These are phyloP conservation scores for Ogataea hybrid DNA, from an alignment of 1,139 yeast genomes.

Conservation along the genomic window DNA sequence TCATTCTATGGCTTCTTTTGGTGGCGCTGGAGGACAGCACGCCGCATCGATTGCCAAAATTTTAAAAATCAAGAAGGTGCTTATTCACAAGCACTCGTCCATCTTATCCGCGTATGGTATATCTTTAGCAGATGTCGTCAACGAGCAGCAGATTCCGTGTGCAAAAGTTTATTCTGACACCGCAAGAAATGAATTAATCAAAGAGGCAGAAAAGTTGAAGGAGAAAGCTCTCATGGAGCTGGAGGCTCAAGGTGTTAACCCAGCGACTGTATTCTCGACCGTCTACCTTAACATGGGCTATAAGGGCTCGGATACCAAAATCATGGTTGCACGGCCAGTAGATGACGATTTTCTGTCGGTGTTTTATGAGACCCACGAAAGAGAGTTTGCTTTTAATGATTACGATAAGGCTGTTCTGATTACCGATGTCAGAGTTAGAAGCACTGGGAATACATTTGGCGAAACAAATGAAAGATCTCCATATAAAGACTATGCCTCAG, in stretches of 20 bases:
- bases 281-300: constrained; percentile 68
- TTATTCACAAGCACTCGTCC: constrained; percentile 49
- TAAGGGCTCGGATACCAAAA: constrained; percentile 78
- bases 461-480: constrained; percentile 7
- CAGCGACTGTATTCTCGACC: constrained; percentile 25
- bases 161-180: constrained; percentile 6
- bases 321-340: constrained; percentile 50
- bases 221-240: neutral
- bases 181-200: neutral
- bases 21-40: constrained; percentile 58
- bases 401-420: constrained; percentile 57
- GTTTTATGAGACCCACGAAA: constrained; percentile 40
- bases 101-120: constrained; percentile 52
- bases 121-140: constrained; percentile 53
- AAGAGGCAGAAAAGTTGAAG: neutral
- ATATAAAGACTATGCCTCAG: constrained; percentile 28
- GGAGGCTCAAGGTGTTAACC: constrained; percentile 1
- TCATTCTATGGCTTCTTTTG: constrained; percentile 48
- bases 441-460: constrained; percentile 39
- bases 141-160: constrained; percentile 45
- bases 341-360: constrained; percentile 9
- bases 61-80: constrained; percentile 41
- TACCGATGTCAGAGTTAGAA: constrained; percentile 75
- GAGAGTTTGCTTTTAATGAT: constrained; percentile 65
- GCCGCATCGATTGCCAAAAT: constrained; percentile 46